Base-by-base conservation (phyloP, 208 protist species). In the Wallacemonas sp. region DNA sequence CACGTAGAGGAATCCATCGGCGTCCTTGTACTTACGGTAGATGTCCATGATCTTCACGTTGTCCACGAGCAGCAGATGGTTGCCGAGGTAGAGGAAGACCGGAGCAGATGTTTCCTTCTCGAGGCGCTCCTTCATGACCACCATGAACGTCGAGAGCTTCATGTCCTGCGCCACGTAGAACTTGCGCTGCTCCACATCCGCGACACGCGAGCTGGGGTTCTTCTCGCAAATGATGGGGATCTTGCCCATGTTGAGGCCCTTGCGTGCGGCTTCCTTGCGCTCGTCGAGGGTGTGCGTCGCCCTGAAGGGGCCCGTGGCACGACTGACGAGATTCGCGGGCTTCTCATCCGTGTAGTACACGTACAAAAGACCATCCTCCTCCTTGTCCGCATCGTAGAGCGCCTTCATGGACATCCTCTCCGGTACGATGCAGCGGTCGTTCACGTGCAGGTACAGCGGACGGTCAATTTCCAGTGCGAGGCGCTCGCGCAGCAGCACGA, bases 351-450 rank as follows among this genome's bases (percentile, higher is more conserved):
- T 75, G 67, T 85, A 91, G 48, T 69, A 84, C 21, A 91, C 71
- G 55, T 91, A 97, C 22, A 97, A 53, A 55, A 98, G 97, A 15
- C 94, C 94, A 61, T 98, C 97, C 52, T 97, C 88, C 48, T 98
- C 94, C 75, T 97, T 94, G 66, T 97, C 88, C 17, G 89, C 68
- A 17, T 87, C 71, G 67, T 96, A 95, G 10, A 95, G 63, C 13
- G 24, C 8, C 42, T 66, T 63, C 39, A 63, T 63, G 44, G 2
- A 29, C 58, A 24, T 46, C 37, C 24, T 59, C 41, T 29, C 63
- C 44, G 46, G 85, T 78, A n/a, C 81, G 59, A 54, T 50, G 17
- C 22, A 53, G 19, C 36, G 39, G 37, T 46, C 61, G 34, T 48
- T 54, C 33, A 58, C 38, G 45, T 58, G 42, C 45, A 66, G 29